Base-by-base conservation (phyloP, 108 stramenopile species). In the Parietichytrium sp. region DNA sequence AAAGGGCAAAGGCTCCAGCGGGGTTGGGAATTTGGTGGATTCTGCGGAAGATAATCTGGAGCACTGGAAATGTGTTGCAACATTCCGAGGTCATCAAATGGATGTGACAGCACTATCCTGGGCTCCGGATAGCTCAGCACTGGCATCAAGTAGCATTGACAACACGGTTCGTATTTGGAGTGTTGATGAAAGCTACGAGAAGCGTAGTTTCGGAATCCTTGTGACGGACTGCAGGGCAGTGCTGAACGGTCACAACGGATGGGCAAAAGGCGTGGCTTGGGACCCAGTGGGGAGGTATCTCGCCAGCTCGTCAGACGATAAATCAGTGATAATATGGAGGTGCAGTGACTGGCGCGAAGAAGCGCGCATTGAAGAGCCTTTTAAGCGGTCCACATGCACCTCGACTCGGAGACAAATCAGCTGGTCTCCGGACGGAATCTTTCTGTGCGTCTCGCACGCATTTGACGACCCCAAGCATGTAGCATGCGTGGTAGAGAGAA, bases 311-410 rank as follows among this genome's bases (percentile, higher is more conserved):
- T 33, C 38, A 33, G 45, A 72, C 42, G 52, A 53, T 29, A 72
- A 72, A 15, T 1, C 10, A 10, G 61, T 72, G n/a, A 72, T 72
- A 10, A 36, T 72, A n/a, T 72, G 61, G 61, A 33, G 61, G 38
- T 72, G 61, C 61, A 42, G 61, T n/a, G 61, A 72, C 61, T 72
- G 61, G 61, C 36, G 45, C 1, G 23, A n/a, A 45, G 61, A 72
- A 25, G 2, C 61, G 38, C 18, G 25, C 6, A 25, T 72, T n/a
- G 45, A 72, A 27, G 61, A 42, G 8, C 61, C 61, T 25, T 72
- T 72, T 38, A 33, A 16, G 0, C 38, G 45, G 42, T 36, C 38
- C 18, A 42, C 36, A 25, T 23, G 61, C 42, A 33, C 10, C 10
- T 33, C 36, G 38, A 72, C 45, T 33, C 61, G 61, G 15, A 16